These are phyloP conservation scores for Parastagonospora avenae DNA, from an alignment of 2,329 filamentous ascomycete genomes.

Conservation along the genomic window DNA sequence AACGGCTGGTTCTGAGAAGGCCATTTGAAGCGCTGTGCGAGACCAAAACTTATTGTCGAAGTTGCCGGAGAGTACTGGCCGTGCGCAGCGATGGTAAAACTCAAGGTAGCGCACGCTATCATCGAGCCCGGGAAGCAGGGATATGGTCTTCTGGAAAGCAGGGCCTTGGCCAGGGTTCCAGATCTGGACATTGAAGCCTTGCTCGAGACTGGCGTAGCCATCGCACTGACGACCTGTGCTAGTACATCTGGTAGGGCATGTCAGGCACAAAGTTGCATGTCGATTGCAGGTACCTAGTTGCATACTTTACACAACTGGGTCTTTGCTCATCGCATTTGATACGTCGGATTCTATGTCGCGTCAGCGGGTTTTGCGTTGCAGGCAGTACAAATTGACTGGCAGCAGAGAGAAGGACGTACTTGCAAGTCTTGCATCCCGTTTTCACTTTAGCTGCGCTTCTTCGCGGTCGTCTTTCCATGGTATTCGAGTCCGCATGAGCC, in stretches of 20 bases:
- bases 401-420: conserved; percentile 13
- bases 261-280: background rate
- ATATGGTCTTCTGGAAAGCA: conserved; percentile 5
- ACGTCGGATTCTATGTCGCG: conserved; percentile 15
- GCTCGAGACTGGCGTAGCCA: conserved; percentile 21
- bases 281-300: no score
- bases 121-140: conserved; percentile 13
- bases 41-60: conserved; percentile 50
- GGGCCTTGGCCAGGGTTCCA: conserved; percentile 1
- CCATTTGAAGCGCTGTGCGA: conserved; percentile 49
- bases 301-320: conserved; percentile 25
- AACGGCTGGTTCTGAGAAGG: conserved; percentile 48
- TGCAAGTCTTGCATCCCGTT: conserved; percentile 34
- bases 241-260: conserved; percentile 23
- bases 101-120: conserved; percentile 29
- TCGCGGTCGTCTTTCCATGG: background rate
- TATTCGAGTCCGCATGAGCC: no score
- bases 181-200: conserved; percentile 6
- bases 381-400: background rate
- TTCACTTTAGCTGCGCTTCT: conserved; percentile 21
- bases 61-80: conserved; percentile 40
- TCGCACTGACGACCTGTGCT: conserved; percentile 38
- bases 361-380: background rate
- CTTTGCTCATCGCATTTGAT: conserved; percentile 32
- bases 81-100: conserved; percentile 52